phyloP scores from a whole-genome alignment of 305 asterid species.

The Fraxinus paxiana region DNA sequence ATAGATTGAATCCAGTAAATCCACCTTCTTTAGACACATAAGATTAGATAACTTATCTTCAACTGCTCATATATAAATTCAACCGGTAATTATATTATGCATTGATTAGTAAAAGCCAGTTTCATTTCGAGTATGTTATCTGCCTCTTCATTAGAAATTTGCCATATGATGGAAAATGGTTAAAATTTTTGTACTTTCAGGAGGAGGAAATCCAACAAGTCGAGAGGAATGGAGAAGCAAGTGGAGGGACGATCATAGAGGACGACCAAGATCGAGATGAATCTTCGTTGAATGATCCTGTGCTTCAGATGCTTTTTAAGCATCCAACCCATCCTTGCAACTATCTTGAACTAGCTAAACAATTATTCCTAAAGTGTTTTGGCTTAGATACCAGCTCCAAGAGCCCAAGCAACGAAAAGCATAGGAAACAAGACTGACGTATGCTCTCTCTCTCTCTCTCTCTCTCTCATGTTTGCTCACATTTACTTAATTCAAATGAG shows the following conservation, averaged over 20 bases:
- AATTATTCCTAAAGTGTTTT: constrained; percentile 44
- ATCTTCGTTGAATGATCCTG: constrained; percentile 25
- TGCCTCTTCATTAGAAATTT: not conserved
- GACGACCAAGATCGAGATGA: constrained; percentile 30
- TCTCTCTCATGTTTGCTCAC: not conserved
- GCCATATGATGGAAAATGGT: not conserved
- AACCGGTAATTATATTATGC: not conserved
- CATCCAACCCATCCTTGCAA: constrained; percentile 46
- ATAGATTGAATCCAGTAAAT: not conserved
- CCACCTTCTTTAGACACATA: not conserved
- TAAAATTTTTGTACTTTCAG: constrained; percentile 22
- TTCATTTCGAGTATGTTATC: not conserved
- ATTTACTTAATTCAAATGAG: not conserved
- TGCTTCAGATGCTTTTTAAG: constrained; percentile 9
- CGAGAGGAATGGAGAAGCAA: constrained; percentile 26
- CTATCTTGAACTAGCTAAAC: constrained; percentile 23
- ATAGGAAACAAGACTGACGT: constrained; percentile 41
- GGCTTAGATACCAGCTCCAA: constrained; percentile 43
- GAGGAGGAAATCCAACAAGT: constrained; percentile 27
- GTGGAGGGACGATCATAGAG: constrained; percentile 25
- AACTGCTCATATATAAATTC: not conserved
- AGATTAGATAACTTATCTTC: not conserved
- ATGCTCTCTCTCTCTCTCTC: not conserved
- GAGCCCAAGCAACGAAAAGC: constrained; percentile 22
- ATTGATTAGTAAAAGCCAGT: not conserved